Evolutionary conservation across 768 basidiomycete species (phyloP), one percentile per base, ranked within the genome.

Genomic region (Tulasnella sp.): DNA sequence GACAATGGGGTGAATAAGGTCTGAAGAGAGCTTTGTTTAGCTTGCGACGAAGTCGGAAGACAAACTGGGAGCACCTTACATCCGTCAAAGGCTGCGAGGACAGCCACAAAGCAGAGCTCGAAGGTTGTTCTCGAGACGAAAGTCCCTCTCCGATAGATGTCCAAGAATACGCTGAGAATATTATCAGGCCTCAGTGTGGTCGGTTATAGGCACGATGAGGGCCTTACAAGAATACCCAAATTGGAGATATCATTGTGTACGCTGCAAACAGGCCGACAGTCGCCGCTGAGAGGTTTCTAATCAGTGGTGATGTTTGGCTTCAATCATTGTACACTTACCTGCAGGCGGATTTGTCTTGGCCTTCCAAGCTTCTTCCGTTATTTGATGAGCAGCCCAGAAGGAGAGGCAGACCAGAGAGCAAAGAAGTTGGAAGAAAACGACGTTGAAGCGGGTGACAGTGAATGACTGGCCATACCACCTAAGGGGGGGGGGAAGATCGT

Each of bases 361-460:
- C 36, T 19, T n/a, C 76, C 76, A 68, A n/a, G 76, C 76, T 0
- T 19, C 8, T 68, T 77, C 76, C 3, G 52, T 68, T 10, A 77
- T 24, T 39, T 77, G 76, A 77, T 77, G 76, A 36, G 76, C 76
- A 24, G 58, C 56, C 76, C 76, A 77, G 27, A 71, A 77, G 10
- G 76, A 58, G 14, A 77, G 34, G 52, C 48, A 38, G 4, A 77
- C 76, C 31, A 44, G 38, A 18, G 56, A 36, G 38, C 76, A 46
- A 2, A 77, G 36, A 16, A 77, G 24, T 44, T 77, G 76, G 9
- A 77, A 58, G 19, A 42, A 27, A 21, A 62, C 76, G 10, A 77
- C 31, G 38, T 62, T 77, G 36, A 77, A 58, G 18, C 76, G 76
- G 38, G 76, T 77, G 27, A 77, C 31, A 14, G 76, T 77, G 39